These are phyloP conservation scores for Sphaerobolus stellatus DNA, from an alignment of 1,284 basidiomycete genomes.

Conservation along the genomic window DNA sequence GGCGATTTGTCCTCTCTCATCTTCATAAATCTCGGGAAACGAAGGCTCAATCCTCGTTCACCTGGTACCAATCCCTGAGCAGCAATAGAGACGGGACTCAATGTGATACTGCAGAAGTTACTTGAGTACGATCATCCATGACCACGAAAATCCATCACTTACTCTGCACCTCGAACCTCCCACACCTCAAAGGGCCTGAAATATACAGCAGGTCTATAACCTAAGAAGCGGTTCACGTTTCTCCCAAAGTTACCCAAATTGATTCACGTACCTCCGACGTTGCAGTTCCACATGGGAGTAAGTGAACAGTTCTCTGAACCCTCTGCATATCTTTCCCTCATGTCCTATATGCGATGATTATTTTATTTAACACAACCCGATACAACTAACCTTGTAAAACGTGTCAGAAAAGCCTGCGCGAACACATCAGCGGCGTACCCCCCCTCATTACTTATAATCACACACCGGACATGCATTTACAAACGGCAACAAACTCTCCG, in stretches of 20 bases:
- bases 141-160: slow-evolving; percentile 24
- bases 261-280: slow-evolving; percentile 58
- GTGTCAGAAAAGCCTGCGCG: slow-evolving; percentile 78
- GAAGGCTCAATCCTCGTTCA: slow-evolving; percentile 73
- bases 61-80: slow-evolving; percentile 68
- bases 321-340: slow-evolving; percentile 65
- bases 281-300: slow-evolving; percentile 61
- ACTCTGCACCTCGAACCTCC: slow-evolving; percentile 93
- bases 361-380: slow-evolving; percentile 7
- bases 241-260: too few relatives aligned
- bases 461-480: slow-evolving; percentile 84
- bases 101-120: slow-evolving; percentile 61
- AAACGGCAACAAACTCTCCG: slow-evolving; percentile 75
- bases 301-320: slow-evolving; percentile 66
- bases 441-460: slow-evolving; percentile 19
- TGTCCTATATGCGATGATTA: slow-evolving; percentile 22
- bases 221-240: too few relatives aligned
- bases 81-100: slow-evolving; percentile 87
- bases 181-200: slow-evolving; percentile 86
- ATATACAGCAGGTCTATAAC: slow-evolving; percentile 78
- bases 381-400: slow-evolving; percentile 69
- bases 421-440: slow-evolving; percentile 7
- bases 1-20: slow-evolving; percentile 79
- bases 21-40: slow-evolving; percentile 88
- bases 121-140: background rate